Conservation (phyloP, 495 filamentous ascomycete species). For the Lentithecium fluviatile region DNA sequence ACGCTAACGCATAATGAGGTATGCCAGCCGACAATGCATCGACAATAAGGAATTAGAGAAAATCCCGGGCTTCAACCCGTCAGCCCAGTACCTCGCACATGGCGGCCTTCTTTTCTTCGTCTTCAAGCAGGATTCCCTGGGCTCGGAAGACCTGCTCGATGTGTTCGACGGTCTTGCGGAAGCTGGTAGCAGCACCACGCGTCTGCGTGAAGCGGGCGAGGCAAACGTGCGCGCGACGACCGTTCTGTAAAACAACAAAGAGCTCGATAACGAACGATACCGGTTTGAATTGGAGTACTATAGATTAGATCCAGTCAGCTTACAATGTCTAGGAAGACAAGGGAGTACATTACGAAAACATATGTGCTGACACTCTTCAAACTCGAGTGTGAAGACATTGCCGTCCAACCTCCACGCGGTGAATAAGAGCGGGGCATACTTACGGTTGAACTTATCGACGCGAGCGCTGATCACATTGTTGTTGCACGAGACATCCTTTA, state of each 20-base stretch:
- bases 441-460: slow-evolving; percentile 74
- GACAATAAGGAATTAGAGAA: not conserved
- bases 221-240: slow-evolving; percentile 56
- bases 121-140: slow-evolving; percentile 65
- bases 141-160: slow-evolving; percentile 60
- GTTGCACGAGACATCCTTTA: slow-evolving; percentile 66
- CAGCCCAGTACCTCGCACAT: slow-evolving; percentile 51
- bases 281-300: slow-evolving; percentile 71
- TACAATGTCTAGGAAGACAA: not conserved
- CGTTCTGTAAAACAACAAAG: slow-evolving; percentile 79
- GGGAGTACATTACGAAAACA: slow-evolving; percentile 7
- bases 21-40: slow-evolving; percentile 4
- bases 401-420: slow-evolving; percentile 5
- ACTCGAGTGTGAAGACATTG: slow-evolving; percentile 8
- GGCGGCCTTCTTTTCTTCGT: slow-evolving; percentile 63
- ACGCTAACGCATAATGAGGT: slow-evolving; percentile 5
- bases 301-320: slow-evolving; percentile 12
- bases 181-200: slow-evolving; percentile 79
- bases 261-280: slow-evolving; percentile 80
- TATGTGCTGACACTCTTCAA: not conserved
- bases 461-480: slow-evolving; percentile 71
- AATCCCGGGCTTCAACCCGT: not conserved
- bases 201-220: slow-evolving; percentile 85
- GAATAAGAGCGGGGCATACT: slow-evolving; percentile 43
- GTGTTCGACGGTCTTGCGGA: slow-evolving; percentile 76